A percentile compares a stretch with the other conserved stretches of the same genome.
These are phyloP conservation scores for Botrytis byssoidea DNA, from an alignment of 2,329 filamentous ascomycete species.

Conservation along the genomic window DNA sequence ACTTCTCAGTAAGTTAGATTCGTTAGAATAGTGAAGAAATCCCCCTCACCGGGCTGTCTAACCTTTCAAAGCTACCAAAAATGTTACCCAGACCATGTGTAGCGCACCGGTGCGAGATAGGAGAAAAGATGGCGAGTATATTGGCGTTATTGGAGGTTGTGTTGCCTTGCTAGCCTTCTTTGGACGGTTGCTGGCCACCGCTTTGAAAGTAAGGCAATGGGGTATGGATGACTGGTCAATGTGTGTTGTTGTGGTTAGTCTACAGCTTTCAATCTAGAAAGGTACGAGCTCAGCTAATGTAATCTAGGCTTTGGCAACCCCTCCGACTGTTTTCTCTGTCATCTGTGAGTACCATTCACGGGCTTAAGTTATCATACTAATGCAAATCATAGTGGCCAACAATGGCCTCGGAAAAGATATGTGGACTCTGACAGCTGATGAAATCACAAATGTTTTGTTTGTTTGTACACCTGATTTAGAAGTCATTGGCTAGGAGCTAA, in stretches of 20 bases:
- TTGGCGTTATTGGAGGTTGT: not conserved
- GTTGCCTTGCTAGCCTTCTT: not conserved
- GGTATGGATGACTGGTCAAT: not conserved
- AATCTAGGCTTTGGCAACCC: not conserved
- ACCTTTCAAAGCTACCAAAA: not conserved
- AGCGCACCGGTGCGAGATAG: not conserved
- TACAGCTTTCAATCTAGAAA: not conserved
- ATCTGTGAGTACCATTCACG: not conserved
- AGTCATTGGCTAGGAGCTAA: not conserved
- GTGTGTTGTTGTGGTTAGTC: not conserved
- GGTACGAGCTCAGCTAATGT: not conserved
- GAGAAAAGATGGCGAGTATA: not conserved
- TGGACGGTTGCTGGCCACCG: not conserved
- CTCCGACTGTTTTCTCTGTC: not conserved
- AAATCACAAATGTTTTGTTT: slow-evolving; percentile 15
- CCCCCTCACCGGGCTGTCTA: not conserved
- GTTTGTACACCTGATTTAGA: not conserved
- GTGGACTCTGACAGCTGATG: slow-evolving; percentile 13
- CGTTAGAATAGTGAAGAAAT: not conserved
- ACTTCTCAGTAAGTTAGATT: not conserved
- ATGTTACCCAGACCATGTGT: slow-evolving; percentile 1
- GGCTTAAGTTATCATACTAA: not conserved
- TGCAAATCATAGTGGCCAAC: slow-evolving; percentile 4
- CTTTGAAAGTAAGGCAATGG: not conserved
- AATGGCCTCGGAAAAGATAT: slow-evolving; percentile 21